Conservation (phyloP, 2,329 filamentous ascomycete genomes). For the Eurotiales sp. region DNA sequence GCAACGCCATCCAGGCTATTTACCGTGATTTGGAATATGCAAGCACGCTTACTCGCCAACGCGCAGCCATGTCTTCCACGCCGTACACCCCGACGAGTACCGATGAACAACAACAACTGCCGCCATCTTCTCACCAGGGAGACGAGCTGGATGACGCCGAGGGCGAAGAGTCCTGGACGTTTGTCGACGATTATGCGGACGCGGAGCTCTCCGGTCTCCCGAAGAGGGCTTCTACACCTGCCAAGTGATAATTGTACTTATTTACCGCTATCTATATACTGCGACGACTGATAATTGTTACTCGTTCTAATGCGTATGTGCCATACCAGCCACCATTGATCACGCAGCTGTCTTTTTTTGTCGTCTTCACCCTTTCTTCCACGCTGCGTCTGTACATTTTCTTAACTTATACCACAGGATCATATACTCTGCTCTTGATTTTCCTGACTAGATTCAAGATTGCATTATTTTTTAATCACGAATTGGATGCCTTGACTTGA, state of each 20-base stretch:
- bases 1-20: constrained; percentile 82
- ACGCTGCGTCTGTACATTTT: constrained; percentile 3
- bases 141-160: constrained; percentile 13
- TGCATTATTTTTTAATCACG: not conserved
- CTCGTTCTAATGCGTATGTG: too few species aligned
- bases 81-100: constrained; percentile 31
- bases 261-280: not conserved
- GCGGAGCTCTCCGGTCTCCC: constrained; percentile 34
- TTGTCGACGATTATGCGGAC: constrained; percentile 65
- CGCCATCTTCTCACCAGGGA: too few species aligned
- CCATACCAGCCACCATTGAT: not conserved
- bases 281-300: not conserved
- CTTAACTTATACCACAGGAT: constrained; percentile 2
- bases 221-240: not conserved
- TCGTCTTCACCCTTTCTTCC: not conserved
- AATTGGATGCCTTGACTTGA: too few species aligned
- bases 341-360: not conserved
- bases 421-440: not conserved
- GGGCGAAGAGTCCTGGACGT: constrained; percentile 62
- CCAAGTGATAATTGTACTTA: not conserved
- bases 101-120: constrained; percentile 32
- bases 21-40: constrained; percentile 96
- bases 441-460: not conserved
- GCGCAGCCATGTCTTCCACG: constrained; percentile 32
- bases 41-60: constrained; percentile 71